Conservation (phyloP, 495 filamentous ascomycete species). For the Poronia punctata region DNA sequence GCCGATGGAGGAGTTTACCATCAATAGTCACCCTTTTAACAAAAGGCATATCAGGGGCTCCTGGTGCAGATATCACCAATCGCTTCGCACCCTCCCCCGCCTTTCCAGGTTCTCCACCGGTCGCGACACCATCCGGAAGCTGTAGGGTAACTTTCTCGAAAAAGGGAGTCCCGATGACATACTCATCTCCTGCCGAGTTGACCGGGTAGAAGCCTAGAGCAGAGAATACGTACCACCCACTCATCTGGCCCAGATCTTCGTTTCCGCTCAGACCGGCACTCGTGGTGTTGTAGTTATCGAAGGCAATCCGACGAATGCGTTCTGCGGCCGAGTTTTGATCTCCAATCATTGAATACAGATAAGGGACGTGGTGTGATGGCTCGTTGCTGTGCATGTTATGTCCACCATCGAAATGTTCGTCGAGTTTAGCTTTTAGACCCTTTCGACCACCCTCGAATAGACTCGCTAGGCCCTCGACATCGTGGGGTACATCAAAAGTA, state of each 20-base stretch:
- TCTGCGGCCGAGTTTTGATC: slow-evolving; percentile 18
- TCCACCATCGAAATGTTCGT: slow-evolving; percentile 24
- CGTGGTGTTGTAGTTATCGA: slow-evolving; percentile 24
- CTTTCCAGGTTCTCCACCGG: slow-evolving; percentile 10
- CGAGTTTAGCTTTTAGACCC: slow-evolving; percentile 23
- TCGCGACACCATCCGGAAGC: slow-evolving; percentile 14
- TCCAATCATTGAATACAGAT: slow-evolving; percentile 25
- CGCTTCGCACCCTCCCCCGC: slow-evolving; percentile 6
- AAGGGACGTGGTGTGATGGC: slow-evolving; percentile 26
- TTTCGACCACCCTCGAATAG: slow-evolving; percentile 19
- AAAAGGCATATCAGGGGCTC: slow-evolving; percentile 17
- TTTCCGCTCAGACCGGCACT: slow-evolving; percentile 25
- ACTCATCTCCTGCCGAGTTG: slow-evolving; percentile 23
- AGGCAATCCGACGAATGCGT: slow-evolving; percentile 18
- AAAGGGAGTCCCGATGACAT: slow-evolving; percentile 24
- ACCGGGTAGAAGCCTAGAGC: slow-evolving; percentile 25
- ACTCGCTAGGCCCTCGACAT: slow-evolving; percentile 18
- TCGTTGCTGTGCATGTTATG: slow-evolving; percentile 32
- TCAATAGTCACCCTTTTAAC: slow-evolving; percentile 23
- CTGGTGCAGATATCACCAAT: slow-evolving; percentile 20
- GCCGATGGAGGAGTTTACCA: slow-evolving; percentile 14
- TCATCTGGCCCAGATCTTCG: slow-evolving; percentile 29
- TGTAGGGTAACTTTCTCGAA: slow-evolving; percentile 22
- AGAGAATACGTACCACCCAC: slow-evolving; percentile 27
- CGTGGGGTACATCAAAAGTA: slow-evolving; percentile 27